Percentiles rank a stretch among this genome's conserved stretches.
Evolutionary conservation across 805 yeast species (phyloP).

Genomic region (Wickerhamomyces bisporus): DNA sequence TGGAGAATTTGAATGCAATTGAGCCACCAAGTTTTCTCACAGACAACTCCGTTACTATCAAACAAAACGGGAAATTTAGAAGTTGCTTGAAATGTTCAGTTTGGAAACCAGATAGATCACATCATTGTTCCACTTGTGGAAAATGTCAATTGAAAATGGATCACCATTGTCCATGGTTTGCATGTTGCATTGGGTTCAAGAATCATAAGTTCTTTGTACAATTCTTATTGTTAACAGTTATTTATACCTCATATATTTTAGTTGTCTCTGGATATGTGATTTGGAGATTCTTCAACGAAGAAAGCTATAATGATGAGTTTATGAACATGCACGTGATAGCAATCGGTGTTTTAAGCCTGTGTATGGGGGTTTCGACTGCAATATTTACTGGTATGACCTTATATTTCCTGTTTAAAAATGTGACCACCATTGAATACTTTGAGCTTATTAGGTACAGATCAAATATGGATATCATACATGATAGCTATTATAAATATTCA

Average conservation of each 20-base stretch:
- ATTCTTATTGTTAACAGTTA: constrained; percentile 51
- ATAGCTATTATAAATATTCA: constrained; percentile 32
- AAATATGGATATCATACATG: constrained; percentile 32
- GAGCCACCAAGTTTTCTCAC: constrained; percentile 39
- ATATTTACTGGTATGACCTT: constrained; percentile 53
- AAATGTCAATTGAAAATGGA: constrained; percentile 80
- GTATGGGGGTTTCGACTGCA: constrained; percentile 50
- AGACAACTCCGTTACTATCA: constrained; percentile 39
- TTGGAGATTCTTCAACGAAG: constrained; percentile 41
- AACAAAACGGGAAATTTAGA: constrained; percentile 60
- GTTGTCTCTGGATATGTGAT: constrained; percentile 36
- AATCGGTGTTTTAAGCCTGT: constrained; percentile 48
- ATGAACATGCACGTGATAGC: constrained; percentile 57
- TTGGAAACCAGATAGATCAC: constrained; percentile 83
- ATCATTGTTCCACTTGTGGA: constrained; percentile 76
- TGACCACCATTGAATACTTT: constrained; percentile 78
- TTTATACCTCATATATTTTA: constrained; percentile 41
- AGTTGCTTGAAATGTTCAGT: constrained; percentile 63
- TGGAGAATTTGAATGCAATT: constrained; percentile 24
- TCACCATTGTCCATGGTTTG: constrained; percentile 95
- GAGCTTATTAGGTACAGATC: constrained; percentile 45
- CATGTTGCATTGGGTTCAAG: constrained; percentile 75
- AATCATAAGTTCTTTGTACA: constrained; percentile 82
- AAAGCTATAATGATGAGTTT: constrained; percentile 33
- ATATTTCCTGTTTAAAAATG: constrained; percentile 56